These are phyloP conservation scores for Forsythia suspensa DNA, from an alignment of 257 asterid species.

Conservation along the genomic window DNA sequence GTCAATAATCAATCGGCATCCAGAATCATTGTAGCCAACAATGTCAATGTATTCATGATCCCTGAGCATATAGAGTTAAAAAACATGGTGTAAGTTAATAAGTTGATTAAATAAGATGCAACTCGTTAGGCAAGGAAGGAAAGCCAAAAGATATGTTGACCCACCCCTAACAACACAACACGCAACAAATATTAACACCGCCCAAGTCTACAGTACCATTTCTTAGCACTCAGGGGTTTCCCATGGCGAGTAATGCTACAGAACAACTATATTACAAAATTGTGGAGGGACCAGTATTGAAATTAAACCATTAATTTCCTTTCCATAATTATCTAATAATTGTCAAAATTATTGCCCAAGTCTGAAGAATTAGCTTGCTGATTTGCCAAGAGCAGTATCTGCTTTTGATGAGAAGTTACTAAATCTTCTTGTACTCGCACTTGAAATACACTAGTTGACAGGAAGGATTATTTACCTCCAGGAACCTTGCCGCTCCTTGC, in stretches of 20 bases:
- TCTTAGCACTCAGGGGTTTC: background rate
- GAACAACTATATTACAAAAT: too few relatives aligned
- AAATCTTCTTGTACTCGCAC: background rate
- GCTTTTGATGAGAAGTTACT: background rate
- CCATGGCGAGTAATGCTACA: background rate
- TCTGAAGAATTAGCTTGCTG: background rate
- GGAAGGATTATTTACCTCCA: constrained; percentile 46
- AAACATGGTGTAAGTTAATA: background rate
- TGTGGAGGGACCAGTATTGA: too few relatives aligned
- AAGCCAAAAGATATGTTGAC: background rate
- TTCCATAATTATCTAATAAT: background rate
- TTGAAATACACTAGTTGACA: background rate
- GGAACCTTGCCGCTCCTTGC: constrained; percentile 68
- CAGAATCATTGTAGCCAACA: constrained; percentile 34
- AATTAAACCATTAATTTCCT: too few relatives aligned
- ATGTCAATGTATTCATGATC: constrained; percentile 75
- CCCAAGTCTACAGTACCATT: background rate
- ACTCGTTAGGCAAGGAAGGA: background rate
- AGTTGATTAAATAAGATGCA: background rate
- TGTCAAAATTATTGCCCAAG: background rate
- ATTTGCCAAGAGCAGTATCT: background rate
- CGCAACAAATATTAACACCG: background rate
- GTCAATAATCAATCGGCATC: constrained; percentile 54
- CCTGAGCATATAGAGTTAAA: constrained; percentile 29
- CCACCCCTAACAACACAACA: background rate